Evolutionary conservation across 768 basidiomycete species (phyloP), one percentile per base, ranked within the genome.

Genomic region (Coprinopsis sp.): DNA sequence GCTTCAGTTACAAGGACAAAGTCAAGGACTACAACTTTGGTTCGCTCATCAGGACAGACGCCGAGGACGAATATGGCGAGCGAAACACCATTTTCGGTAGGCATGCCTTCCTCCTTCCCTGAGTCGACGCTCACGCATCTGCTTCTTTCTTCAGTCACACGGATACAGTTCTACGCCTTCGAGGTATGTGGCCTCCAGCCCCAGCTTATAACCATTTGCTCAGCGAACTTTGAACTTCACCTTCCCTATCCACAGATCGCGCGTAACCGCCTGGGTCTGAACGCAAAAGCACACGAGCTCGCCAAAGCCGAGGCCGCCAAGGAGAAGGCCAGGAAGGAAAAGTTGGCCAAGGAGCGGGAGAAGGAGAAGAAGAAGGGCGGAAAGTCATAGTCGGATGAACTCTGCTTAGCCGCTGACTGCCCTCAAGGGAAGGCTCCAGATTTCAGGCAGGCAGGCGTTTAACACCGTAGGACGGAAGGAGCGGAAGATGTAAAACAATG

Each of bases 1-100:
- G 44, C 23, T 1, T 39, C 41, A 90, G 90, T 49, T 96, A 94
- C 68, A 87, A 95, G 68, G 83, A 87, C 49, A 88, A 86, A 59
- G 72, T 98, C 44, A 86, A 87, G 58, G 92, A 97, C 54, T 91
- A 87, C 69, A 98, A 98, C 74, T 97, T 97, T 67, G 96, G 96
- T 16, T 97, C 91, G 2, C 72, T 99, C 54, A 86, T 99, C 53
- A 80, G 96, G 41, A 84, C 79, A 37, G 79, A 96, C 58, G 77
- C 85, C 29, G 71, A 69, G 38, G 73, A 79, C 46, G 91, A 94
- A 61, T 99, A 98, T 64, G 81, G 78, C 10, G 87, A 98, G 72
- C 77, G 73, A 25, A 99, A 98, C 69, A 89, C 92, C 5, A 95
- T 97, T 53, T 93, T 99, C 59, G 94, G 93, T 88, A 59, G 16